Conservation (phyloP, 331 rosid genomes). For the Phaseolus coccineus region DNA sequence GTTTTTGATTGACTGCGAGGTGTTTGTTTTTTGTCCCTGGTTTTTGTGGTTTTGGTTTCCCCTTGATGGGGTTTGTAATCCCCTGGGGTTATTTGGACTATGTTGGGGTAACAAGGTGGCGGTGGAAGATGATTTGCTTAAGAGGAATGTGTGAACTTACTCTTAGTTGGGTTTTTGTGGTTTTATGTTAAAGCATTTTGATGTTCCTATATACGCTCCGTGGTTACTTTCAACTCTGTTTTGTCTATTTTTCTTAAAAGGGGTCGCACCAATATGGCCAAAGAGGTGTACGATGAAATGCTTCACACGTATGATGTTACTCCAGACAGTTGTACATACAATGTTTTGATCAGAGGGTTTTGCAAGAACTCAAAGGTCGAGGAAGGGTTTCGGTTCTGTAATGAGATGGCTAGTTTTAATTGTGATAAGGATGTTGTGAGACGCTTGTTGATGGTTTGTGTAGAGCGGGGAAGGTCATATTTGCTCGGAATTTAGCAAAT, state of each 20-base stretch:
- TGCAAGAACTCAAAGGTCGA: slow-evolving; percentile 75
- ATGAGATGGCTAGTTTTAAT: slow-evolving; percentile 58
- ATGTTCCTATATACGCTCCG: slow-evolving; percentile 37
- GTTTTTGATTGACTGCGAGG: too few relatives aligned
- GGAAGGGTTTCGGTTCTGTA: slow-evolving; percentile 67
- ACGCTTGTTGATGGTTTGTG: slow-evolving; percentile 88
- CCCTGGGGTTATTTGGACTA: too few relatives aligned
- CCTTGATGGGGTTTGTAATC: too few relatives aligned
- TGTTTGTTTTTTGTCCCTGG: too few relatives aligned
- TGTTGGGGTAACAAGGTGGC: too few relatives aligned
- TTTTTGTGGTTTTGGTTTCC: too few relatives aligned
- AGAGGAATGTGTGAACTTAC: too few relatives aligned
- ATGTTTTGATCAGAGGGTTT: slow-evolving; percentile 81
- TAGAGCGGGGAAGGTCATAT: slow-evolving; percentile 67
- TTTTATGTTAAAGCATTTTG: too few relatives aligned
- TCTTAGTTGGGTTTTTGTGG: too few relatives aligned
- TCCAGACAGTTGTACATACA: slow-evolving; percentile 65
- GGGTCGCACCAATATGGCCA: slow-evolving; percentile 76
- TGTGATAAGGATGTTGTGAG: slow-evolving; percentile 72
- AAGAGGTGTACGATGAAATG: slow-evolving; percentile 68
- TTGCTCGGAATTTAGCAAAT: slow-evolving; percentile 69
- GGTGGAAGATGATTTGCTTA: too few relatives aligned
- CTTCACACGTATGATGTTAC: slow-evolving; percentile 69
- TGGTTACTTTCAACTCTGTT: slow-evolving; percentile 61
- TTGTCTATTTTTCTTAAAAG: slow-evolving; percentile 65